These are phyloP conservation scores for Mucor mucedo DNA, from an alignment of 371 early-diverging fungal genomes.

Conservation along the genomic window DNA sequence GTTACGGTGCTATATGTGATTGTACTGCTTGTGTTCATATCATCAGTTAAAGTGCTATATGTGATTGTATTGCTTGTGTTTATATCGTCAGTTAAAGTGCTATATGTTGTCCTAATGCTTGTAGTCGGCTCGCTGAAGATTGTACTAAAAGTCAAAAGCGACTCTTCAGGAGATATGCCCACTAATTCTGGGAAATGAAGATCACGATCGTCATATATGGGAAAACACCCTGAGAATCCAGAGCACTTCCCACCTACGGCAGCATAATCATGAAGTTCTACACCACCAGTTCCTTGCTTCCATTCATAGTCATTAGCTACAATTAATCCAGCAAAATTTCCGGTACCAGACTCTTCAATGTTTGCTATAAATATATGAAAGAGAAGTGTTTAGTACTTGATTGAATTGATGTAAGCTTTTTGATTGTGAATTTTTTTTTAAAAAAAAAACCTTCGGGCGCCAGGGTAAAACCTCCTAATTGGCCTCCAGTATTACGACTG, in stretches of 20 bases:
- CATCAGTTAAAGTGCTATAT: no score
- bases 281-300: slow-evolving; percentile 7
- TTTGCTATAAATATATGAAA: slow-evolving; percentile 1
- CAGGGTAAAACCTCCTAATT: slow-evolving; percentile 27
- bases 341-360: slow-evolving; percentile 26
- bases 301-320: slow-evolving; percentile 27
- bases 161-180: no score
- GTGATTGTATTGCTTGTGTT: no score
- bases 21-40: no score
- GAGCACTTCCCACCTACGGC: slow-evolving; percentile 16
- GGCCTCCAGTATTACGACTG: slow-evolving; percentile 23
- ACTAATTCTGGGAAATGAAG: neutral
- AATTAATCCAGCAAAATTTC: slow-evolving; percentile 31
- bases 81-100: no score
- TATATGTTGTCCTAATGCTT: no score
- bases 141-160: no score
- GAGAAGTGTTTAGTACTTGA: no score
- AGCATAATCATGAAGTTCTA: slow-evolving; percentile 22
- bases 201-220: neutral
- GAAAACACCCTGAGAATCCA: slow-evolving; percentile 27
- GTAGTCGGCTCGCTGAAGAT: no score
- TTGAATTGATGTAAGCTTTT: no score
- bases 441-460: slow-evolving; percentile 39
- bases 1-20: no score
- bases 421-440: no score